These are phyloP conservation scores for Herpetospermum pedunculosum DNA, from an alignment of 306 rosid genomes.

Conservation along the genomic window DNA sequence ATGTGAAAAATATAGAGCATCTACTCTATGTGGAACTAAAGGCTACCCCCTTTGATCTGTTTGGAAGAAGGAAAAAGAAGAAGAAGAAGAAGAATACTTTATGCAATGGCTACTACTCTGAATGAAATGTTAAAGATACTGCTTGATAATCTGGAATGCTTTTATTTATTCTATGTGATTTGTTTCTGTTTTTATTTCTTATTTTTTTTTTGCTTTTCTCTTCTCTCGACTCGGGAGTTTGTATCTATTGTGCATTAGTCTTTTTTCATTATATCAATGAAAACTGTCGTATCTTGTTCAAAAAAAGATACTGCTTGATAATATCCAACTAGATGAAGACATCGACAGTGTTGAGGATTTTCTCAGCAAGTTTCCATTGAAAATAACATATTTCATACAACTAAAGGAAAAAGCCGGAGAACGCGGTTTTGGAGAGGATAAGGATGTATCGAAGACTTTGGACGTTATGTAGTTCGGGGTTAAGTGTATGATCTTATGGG, in stretches of 20 bases:
- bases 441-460: constrained; percentile 1
- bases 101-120: background rate
- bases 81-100: background rate
- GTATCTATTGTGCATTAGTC: too few species aligned
- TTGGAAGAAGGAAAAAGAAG: background rate
- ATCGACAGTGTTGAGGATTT: background rate
- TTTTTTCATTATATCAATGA: too few species aligned
- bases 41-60: background rate
- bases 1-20: background rate
- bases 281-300: too few species aligned
- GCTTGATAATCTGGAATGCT: too few species aligned
- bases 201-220: too few species aligned
- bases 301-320: too few species aligned
- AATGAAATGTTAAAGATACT: background rate
- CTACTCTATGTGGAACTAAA: background rate
- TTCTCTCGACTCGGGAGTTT: too few species aligned
- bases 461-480: background rate
- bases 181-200: too few species aligned
- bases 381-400: background rate
- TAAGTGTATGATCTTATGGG: background rate
- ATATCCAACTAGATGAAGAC: background rate
- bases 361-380: background rate
- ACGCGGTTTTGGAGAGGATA: background rate
- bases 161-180: too few species aligned
- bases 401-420: background rate